phyloP scores from a whole-genome alignment of 306 rosid genomes.

The Spatholobus suberectus region DNA sequence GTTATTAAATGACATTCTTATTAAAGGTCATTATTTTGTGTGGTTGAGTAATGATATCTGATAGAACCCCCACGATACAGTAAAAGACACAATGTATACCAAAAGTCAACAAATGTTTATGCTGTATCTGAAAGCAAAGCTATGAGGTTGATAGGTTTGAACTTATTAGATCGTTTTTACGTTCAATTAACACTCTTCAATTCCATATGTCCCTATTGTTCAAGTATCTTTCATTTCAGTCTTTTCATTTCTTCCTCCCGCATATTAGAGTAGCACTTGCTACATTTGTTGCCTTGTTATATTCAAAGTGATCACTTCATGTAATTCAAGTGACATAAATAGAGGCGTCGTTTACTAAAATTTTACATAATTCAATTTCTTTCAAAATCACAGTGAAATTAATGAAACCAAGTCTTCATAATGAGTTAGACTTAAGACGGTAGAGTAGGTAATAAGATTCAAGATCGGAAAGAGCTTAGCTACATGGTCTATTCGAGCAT shows the following conservation, averaged over 20 bases:
- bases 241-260: conserved; percentile 1
- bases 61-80: background rate
- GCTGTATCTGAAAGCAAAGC: conserved; percentile 39
- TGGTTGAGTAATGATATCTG: background rate
- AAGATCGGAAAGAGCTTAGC: conserved; percentile 30
- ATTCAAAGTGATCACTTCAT: conserved; percentile 9
- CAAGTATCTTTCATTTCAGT: conserved; percentile 38
- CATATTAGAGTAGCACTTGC: conserved; percentile 9
- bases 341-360: background rate
- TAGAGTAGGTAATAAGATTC: conserved; percentile 31
- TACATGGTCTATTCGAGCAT: conserved; percentile 42
- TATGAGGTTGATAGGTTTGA: background rate
- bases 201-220: conserved; percentile 22
- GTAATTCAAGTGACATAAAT: conserved; percentile 8
- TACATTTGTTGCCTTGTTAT: conserved; percentile 30
- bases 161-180: background rate
- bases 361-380: background rate
- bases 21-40: background rate
- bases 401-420: conserved; percentile 5
- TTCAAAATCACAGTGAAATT: conserved; percentile 8
- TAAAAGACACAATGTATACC: conserved; percentile 1
- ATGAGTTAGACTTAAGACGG: conserved; percentile 26
- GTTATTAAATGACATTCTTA: background rate
- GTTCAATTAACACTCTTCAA: conserved; percentile 15
- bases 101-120: conserved; percentile 42